Base-by-base conservation (phyloP, 2,329 filamentous ascomycete genomes). In the Trichoderma koningii region DNA sequence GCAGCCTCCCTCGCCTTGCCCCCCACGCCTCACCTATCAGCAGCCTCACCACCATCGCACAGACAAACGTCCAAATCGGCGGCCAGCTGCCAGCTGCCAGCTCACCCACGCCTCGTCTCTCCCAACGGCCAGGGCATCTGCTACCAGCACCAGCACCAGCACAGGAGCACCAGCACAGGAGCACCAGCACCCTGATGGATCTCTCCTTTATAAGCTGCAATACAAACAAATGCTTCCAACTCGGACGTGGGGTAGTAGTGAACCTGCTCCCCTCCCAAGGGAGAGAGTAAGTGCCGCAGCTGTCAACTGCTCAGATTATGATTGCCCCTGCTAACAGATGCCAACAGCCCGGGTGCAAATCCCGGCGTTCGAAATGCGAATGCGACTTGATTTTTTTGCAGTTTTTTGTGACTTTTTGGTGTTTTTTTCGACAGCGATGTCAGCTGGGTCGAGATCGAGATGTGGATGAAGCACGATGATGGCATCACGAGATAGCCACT, bases 201-300 rank as follows among this genome's bases (percentile, higher is more conserved):
- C 3, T 10, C 14, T 14, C 41, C 51, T 42, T 60, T 66, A 66
- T 67, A 63, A 48, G 47, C 55, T 19, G 38, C 38, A 66, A 64
- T 64, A 51, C 50, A 51, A 64, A 44, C 50, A 41, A 14, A 48
- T 19, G 17, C 51, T 63, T 44, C 3, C 63, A 61, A 66, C 55
- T 71, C 69, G 69, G 65, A 66, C 69, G 69, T 71, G 66, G 69
- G 69, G 69, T 71, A 71, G 68, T 66, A 69, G 68, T 69, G 67
- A 70, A 70, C 69, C 69, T 63, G 68, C 69, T 70, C 67, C 69
- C 65, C 69, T 69, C 69, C 69, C 68, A 70, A 70, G 63, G 69
- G 67, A 71, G 69, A 71, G 67, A 70, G 69, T 70, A 64, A 69
- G 69, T 70, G 45, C 65, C 66, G 60, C 67, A 69, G 63, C 50